These are phyloP conservation scores for Pelargonium nanum DNA, from an alignment of 345 rosid genomes.

Conservation along the genomic window DNA sequence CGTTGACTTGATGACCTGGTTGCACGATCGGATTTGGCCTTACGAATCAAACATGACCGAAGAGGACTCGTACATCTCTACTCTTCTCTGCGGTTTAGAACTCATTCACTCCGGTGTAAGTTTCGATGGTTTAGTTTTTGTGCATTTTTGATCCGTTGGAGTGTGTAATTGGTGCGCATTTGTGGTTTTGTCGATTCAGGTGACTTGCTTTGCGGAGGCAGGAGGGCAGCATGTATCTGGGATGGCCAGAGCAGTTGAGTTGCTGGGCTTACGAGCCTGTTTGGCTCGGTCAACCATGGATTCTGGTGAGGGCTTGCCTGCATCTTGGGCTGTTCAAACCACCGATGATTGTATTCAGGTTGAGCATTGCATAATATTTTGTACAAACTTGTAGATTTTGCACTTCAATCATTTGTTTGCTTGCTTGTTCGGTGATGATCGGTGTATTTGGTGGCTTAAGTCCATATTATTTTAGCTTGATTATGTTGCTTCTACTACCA, in stretches of 20 bases:
- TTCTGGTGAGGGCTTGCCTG: slow-evolving; percentile 53
- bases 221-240: slow-evolving; percentile 61
- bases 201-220: slow-evolving; percentile 71
- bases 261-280: slow-evolving; percentile 59
- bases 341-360: slow-evolving; percentile 57
- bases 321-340: slow-evolving; percentile 45
- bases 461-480: no score
- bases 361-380: neutral
- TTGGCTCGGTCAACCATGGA: slow-evolving; percentile 53
- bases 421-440: no score
- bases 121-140: no score
- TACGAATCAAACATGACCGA: slow-evolving; percentile 58
- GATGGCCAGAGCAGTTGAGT: slow-evolving; percentile 58
- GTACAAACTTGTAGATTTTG: neutral
- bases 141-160: no score
- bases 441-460: no score
- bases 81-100: slow-evolving; percentile 58
- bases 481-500: no score
- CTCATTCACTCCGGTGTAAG: slow-evolving; percentile 63
- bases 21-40: slow-evolving; percentile 63
- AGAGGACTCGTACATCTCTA: slow-evolving; percentile 52
- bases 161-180: neutral
- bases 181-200: slow-evolving; percentile 23
- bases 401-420: neutral
- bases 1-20: slow-evolving; percentile 54